Conservation (phyloP, 1,284 basidiomycete species). For the Wolfiporia cocos region DNA sequence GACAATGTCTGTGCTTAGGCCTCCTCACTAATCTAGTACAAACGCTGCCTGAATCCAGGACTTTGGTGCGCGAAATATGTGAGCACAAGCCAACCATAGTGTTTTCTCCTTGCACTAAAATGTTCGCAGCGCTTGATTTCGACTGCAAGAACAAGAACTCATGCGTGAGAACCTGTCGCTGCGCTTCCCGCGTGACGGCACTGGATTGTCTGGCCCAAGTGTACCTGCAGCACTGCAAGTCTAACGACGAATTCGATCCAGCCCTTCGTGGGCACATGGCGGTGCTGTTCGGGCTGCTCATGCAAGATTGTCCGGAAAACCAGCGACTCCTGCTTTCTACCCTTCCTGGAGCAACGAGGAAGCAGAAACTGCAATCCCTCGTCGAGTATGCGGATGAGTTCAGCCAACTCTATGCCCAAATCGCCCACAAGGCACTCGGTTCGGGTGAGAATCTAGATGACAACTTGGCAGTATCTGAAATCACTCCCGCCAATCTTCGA, state of each 20-base stretch:
- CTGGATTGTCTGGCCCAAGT: conserved; percentile 41
- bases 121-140: conserved; percentile 36
- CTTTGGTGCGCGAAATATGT: conserved; percentile 42
- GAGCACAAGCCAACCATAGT: conserved; percentile 11
- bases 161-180: conserved; percentile 46
- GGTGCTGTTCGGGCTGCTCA: conserved; percentile 66
- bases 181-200: conserved; percentile 33
- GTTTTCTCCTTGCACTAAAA: not conserved
- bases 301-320: conserved; percentile 40
- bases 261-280: conserved; percentile 64
- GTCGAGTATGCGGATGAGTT: conserved; percentile 52
- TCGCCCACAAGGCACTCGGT: conserved; percentile 23
- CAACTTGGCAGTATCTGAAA: too few species aligned
- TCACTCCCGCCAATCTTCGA: too few species aligned
- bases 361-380: conserved; percentile 38
- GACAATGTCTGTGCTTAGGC: conserved; percentile 63
- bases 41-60: conserved; percentile 38
- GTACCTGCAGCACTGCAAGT: conserved; percentile 30
- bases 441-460: too few species aligned
- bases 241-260: conserved; percentile 26
- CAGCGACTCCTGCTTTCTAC: conserved; percentile 36
- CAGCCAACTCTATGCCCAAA: conserved; percentile 44
- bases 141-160: conserved; percentile 38
- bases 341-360: conserved; percentile 31
- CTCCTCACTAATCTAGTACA: conserved; percentile 70